phyloP scores from a whole-genome alignment of 2,329 filamentous ascomycete genomes.

The Hypocreales sp. region DNA sequence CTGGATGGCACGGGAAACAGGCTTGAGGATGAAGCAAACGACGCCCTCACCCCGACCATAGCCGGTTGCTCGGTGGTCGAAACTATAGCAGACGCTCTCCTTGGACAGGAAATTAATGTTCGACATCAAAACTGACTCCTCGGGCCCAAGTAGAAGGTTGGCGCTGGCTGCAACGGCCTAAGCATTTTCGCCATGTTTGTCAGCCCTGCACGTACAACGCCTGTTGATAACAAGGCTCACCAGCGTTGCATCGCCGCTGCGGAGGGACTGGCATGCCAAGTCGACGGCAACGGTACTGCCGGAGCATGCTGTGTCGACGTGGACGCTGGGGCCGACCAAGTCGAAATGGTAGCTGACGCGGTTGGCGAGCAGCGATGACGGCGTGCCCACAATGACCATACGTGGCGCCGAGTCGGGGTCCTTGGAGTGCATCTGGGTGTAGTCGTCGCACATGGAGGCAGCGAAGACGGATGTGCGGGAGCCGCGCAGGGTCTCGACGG shows the following conservation, averaged over 20 bases:
- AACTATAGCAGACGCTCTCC: conserved; percentile 14
- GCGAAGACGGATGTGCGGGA: conserved; percentile 20
- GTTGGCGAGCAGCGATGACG: conserved; percentile 16
- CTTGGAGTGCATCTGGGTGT: conserved; percentile 12
- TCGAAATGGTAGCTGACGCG: conserved; percentile 21
- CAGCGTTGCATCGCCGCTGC: conserved; percentile 6
- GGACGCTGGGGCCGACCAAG: conserved; percentile 14
- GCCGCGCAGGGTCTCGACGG: conserved; percentile 4
- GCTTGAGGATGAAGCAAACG: neutral
- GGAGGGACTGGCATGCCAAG: conserved; percentile 9
- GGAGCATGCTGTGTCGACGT: conserved; percentile 19
- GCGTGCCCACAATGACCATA: conserved; percentile 13
- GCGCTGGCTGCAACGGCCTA: conserved; percentile 11
- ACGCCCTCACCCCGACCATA: conserved; percentile 13
- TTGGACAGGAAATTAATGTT: conserved; percentile 7
- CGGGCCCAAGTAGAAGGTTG: conserved; percentile 8
- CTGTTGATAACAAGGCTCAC: conserved; percentile 3
- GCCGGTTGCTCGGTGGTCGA: conserved; percentile 15
- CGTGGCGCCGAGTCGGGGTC: conserved; percentile 12
- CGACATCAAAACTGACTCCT: conserved; percentile 3
- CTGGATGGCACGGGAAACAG: neutral
- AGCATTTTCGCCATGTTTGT: too few relatives aligned
- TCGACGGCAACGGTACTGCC: conserved; percentile 13
- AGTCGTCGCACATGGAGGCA: conserved; percentile 16
- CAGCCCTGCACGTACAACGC: too few relatives aligned